Base-by-base conservation (phyloP, 164 flowering plant species). In the Chimonanthus praecox region DNA sequence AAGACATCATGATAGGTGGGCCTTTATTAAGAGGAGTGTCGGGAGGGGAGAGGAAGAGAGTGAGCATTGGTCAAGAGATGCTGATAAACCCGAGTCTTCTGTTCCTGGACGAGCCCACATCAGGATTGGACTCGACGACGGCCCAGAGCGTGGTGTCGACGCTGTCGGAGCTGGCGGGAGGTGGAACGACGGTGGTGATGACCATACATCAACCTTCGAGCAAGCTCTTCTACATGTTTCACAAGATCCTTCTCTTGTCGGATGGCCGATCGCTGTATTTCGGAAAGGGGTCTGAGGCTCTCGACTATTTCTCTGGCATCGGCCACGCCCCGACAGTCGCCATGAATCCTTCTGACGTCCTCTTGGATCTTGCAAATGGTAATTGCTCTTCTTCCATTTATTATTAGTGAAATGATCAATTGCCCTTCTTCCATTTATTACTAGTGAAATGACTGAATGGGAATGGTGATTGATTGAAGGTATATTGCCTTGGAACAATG, bases 151-250 rank as follows among this genome's bases (percentile, higher is more conserved):
- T 89, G 44, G 89, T 93, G 58, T 85, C 90, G 0, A 85, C 86
- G 0, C 71, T 93, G 73, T 74, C 81, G 87, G 87, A 85, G 50
- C 73, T 93, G 6, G 88, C 90, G 0, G 76, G 68, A 44, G 89
- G 87, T 1, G 90, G 98, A 11, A 75, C 92, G 61, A 90, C 93
- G 0, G 69, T 93, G 7, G 88, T 84, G 67, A 85, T 84, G 87
- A 89, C 93, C 0, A 88, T 92, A 3, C 98, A 92, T 71, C 97
- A 92, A 77, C 98, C 98, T 50, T 88, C 93, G 0, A 91, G 96
- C 72, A 75, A 92, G 74, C 64, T 92, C 0, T 91, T 83, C 70
- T 86, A 91, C 72, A 82, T 91, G 92, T 91, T 92, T 70, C 84
- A 92, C 69, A 89, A 88, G 83, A 86, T 91, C 47, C 18, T 92